Evolutionary conservation across 192 early-diverging fungal species (phyloP), one percentile per base, ranked within the genome.

Genomic region (Coemansia furcata): DNA sequence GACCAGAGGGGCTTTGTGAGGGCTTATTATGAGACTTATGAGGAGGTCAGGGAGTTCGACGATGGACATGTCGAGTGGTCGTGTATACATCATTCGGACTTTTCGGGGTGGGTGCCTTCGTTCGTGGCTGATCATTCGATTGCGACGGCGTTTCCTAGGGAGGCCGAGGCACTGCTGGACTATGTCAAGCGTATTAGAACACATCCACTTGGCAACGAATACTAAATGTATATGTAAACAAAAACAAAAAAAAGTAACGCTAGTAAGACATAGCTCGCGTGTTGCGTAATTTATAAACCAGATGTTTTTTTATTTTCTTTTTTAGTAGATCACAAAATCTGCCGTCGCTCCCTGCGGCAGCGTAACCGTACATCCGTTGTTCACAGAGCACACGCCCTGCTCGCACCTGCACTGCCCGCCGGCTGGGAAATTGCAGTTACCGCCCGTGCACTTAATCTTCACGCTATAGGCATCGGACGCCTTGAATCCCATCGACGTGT

Each of bases 351-450:
- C 66, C 23, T 38, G 47, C 3, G 59, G 36, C 61, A 82, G 37
- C 4, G 75, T 72, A 0, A 82, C 80, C 3, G 80, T 82, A 49
- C 80, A 82, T 3, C 80, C 80, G 58, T 82, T 82, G 10, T 73
- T 72, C 7, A 82, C 72, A 4, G 80, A 82, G 46, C 80, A 82
- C 66, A 10, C 29, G 36, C 80, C 80, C 60, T 65, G 21, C 62
- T 73, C 72, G 63, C 80, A 82, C 72, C 68, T 67, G 80, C 80
- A 82, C 66, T 82, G 19, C 0, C 80, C 80, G 72, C 74, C 72
- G 2, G 62, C 10, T 0, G 80, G 80, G 72, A 77, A 82, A n/a
- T 82, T 82, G 63, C 80, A 82, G 1, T 63, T 36, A 2, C 80
- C 80, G 0, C 32, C 21, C 1, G 38, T 64, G 26, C 80, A 82